Evolutionary conservation across 306 rosid genomes (phyloP).

Genomic region (Lotus japonicus): DNA sequence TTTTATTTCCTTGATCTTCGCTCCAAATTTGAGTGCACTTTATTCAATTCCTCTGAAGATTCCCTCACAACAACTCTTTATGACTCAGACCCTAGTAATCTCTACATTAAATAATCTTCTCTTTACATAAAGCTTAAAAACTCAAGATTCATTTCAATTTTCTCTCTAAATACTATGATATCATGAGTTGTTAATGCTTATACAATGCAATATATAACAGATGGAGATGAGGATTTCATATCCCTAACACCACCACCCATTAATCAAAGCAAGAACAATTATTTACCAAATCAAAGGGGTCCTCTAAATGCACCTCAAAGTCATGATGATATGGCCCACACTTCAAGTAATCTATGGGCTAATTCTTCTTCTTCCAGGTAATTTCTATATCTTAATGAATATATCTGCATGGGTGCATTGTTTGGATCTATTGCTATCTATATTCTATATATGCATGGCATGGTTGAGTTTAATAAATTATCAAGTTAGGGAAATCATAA

Average conservation of each 20-base stretch:
- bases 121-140: background rate
- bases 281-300: slow-evolving; percentile 28
- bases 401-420: slow-evolving; percentile 13
- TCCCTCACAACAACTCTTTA: slow-evolving; percentile 37
- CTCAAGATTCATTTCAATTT: background rate
- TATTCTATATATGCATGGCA: background rate
- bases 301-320: slow-evolving; percentile 35
- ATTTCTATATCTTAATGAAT: too few species aligned
- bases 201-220: slow-evolving; percentile 28
- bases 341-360: slow-evolving; percentile 43
- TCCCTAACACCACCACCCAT: slow-evolving; percentile 39
- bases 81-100: slow-evolving; percentile 28
- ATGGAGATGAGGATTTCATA: slow-evolving; percentile 78
- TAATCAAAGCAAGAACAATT: slow-evolving; percentile 34
- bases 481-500: slow-evolving; percentile 19
- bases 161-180: too few species aligned
- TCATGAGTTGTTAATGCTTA: background rate
- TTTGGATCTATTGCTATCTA: slow-evolving; percentile 2
- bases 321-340: slow-evolving; percentile 39
- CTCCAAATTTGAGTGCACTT: slow-evolving; percentile 23
- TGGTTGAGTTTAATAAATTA: slow-evolving; percentile 24
- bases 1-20: slow-evolving; percentile 26
- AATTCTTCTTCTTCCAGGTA: slow-evolving; percentile 82
- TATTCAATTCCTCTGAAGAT: slow-evolving; percentile 29
- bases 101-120: background rate